Percentiles rank a stretch among this genome's conserved stretches.
Evolutionary conservation across 768 basidiomycete genomes (phyloP).

Genomic region (Amanita rubescens): DNA sequence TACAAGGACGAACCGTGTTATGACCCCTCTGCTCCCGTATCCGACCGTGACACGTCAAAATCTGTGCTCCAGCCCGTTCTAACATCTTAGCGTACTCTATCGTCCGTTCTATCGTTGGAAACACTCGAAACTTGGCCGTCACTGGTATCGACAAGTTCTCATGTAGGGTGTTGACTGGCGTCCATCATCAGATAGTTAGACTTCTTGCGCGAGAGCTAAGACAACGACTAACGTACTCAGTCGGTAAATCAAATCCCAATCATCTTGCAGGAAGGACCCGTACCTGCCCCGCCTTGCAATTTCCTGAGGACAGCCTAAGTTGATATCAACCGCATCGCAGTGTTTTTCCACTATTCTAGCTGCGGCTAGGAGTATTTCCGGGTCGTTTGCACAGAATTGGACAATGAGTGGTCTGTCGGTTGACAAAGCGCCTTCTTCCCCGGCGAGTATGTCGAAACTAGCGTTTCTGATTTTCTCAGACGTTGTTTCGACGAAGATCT

Average conservation of each 20-base stretch:
- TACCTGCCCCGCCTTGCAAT: constrained; percentile 86
- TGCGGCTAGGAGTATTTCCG: constrained; percentile 66
- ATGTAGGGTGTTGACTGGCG: constrained; percentile 72
- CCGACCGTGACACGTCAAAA: constrained; percentile 90
- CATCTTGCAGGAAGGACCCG: constrained; percentile 88
- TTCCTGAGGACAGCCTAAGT: constrained; percentile 92
- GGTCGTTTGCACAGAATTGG: constrained; percentile 92
- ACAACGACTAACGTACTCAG: constrained; percentile 47
- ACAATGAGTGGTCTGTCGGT: constrained; percentile 82
- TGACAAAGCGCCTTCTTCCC: constrained; percentile 75
- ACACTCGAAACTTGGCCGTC: constrained; percentile 93
- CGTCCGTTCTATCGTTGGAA: constrained; percentile 78
- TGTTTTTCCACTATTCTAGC: constrained; percentile 69
- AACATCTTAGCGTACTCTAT: constrained; percentile 96
- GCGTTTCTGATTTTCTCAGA: constrained; percentile 52
- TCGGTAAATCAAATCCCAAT: constrained; percentile 82
- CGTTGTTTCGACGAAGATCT: constrained; percentile 57
- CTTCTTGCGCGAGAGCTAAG: not conserved
- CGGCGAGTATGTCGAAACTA: constrained; percentile 59
- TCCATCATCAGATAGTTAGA: too few species aligned
- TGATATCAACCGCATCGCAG: constrained; percentile 94
- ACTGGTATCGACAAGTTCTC: constrained; percentile 83
- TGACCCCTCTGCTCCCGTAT: constrained; percentile 89
- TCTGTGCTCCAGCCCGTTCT: constrained; percentile 90
- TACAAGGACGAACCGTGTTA: constrained; percentile 41